These are phyloP conservation scores for Bretschneidera sinensis DNA, from an alignment of 345 rosid species.

Conservation along the genomic window DNA sequence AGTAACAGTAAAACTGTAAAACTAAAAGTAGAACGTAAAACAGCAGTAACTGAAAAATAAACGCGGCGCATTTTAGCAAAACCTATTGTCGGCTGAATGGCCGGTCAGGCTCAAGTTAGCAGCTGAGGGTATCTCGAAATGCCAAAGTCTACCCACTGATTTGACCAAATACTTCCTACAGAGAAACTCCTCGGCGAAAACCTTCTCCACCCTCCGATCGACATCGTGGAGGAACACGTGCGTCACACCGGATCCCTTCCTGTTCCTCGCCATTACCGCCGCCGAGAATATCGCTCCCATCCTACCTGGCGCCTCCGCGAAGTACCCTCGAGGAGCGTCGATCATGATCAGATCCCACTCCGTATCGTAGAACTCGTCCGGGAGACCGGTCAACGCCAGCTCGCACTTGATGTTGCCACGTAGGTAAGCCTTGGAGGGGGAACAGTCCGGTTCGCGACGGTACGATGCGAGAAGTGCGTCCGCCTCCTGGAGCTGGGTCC, in stretches of 20 bases:
- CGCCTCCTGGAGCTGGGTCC: slow-evolving; percentile 57
- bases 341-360: slow-evolving; percentile 90
- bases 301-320: slow-evolving; percentile 63
- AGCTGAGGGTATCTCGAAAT: slow-evolving; percentile 64
- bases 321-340: slow-evolving; percentile 79
- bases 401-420: slow-evolving; percentile 56
- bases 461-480: slow-evolving; percentile 35
- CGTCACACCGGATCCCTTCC: slow-evolving; percentile 64
- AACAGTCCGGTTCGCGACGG: slow-evolving; percentile 39
- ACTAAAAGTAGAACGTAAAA: too few relatives aligned
- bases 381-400: slow-evolving; percentile 56
- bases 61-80: slow-evolving; percentile 41
- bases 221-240: slow-evolving; percentile 72
- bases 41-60: too few relatives aligned
- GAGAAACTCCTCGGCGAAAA: slow-evolving; percentile 56
- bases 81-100: slow-evolving; percentile 28
- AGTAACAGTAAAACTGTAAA: too few relatives aligned
- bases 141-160: slow-evolving; percentile 58
- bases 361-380: slow-evolving; percentile 72
- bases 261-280: slow-evolving; percentile 65
- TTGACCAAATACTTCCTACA: slow-evolving; percentile 50
- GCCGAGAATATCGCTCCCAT: slow-evolving; percentile 85
- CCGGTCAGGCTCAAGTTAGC: slow-evolving; percentile 27
- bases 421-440: slow-evolving; percentile 42
- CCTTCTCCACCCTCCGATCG: slow-evolving; percentile 61